These are phyloP conservation scores for Chlorencoelia australis DNA, from an alignment of 2,329 filamentous ascomycete genomes.

Conservation along the genomic window DNA sequence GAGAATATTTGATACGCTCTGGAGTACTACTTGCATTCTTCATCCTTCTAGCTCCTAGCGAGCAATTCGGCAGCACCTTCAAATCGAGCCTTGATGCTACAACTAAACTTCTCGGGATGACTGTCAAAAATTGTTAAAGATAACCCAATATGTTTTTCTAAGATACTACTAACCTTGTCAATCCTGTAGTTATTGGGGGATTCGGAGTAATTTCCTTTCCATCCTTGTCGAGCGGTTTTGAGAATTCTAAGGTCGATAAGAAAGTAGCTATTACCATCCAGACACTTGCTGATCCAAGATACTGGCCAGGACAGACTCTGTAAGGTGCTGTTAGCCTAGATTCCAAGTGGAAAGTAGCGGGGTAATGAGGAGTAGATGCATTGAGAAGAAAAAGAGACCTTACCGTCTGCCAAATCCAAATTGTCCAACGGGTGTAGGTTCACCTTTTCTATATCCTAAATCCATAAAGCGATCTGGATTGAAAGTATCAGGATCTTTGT, in stretches of 20 bases:
- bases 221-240: constrained; percentile 26
- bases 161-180: constrained; percentile 13
- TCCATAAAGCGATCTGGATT: constrained; percentile 35
- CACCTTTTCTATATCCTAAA: constrained; percentile 20
- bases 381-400: neutral
- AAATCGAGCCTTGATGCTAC: too few relatives aligned
- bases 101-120: too few relatives aligned
- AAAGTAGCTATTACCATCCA: constrained; percentile 33
- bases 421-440: constrained; percentile 33
- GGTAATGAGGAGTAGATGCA: neutral
- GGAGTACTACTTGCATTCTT: too few relatives aligned
- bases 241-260: constrained; percentile 30
- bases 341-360: neutral
- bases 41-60: too few relatives aligned
- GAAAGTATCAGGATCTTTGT: constrained; percentile 34
- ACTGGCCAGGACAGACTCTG: constrained; percentile 36
- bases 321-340: neutral
- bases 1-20: too few relatives aligned
- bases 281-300: constrained; percentile 36
- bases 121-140: too few relatives aligned
- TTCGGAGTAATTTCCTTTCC: constrained; percentile 27
- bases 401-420: constrained; percentile 41
- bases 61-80: too few relatives aligned
- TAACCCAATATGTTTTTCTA: too few relatives aligned
- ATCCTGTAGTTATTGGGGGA: constrained; percentile 17